phyloP scores from a whole-genome alignment of 768 basidiomycete species.

The Tephrocybe rancida region DNA sequence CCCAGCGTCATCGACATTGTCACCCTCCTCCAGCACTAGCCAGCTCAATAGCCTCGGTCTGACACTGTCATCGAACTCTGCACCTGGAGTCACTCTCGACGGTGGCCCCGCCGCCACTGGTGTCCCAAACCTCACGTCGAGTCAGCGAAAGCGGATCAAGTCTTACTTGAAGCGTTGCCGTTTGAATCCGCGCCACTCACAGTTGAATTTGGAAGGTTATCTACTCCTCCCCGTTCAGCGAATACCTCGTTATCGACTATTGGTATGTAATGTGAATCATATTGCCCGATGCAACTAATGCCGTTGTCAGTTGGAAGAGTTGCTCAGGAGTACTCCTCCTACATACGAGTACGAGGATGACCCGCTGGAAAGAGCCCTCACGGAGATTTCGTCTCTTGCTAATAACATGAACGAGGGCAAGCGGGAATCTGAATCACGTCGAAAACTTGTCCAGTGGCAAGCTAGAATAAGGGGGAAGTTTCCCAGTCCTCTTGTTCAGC shows the following conservation, averaged over 20 bases:
- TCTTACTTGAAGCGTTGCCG: constrained; percentile 89
- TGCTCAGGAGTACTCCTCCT: constrained; percentile 85
- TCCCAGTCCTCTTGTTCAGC: constrained; percentile 97
- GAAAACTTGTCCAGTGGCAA: constrained; percentile 91
- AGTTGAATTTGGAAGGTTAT: constrained; percentile 93
- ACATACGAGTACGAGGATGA: constrained; percentile 75
- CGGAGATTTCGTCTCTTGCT: constrained; percentile 87
- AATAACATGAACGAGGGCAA: constrained; percentile 99
- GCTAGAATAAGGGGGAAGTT: constrained; percentile 87
- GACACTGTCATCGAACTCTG: constrained; percentile 53
- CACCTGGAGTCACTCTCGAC: constrained; percentile 43
- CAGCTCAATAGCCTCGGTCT: constrained; percentile 67
- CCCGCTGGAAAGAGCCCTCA: constrained; percentile 80
- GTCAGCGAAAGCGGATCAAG: constrained; percentile 88
- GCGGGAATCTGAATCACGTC: constrained; percentile 89
- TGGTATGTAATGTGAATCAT: constrained; percentile 56
- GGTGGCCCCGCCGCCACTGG: constrained; percentile 40
- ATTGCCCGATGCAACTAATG: constrained; percentile 2
- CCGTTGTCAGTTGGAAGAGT: constrained; percentile 72
- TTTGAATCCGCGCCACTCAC: constrained; percentile 87
- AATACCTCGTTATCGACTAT: constrained; percentile 93
- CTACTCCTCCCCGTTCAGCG: constrained; percentile 94
- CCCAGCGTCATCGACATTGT: constrained; percentile 43
- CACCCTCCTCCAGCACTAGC: constrained; percentile 62
- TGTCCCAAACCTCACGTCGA: constrained; percentile 63